A percentile compares a stretch with the other conserved stretches of the same genome.
Evolutionary conservation across 2,329 filamentous ascomycete species (phyloP).

Genomic region (Colletotrichum aenigma): DNA sequence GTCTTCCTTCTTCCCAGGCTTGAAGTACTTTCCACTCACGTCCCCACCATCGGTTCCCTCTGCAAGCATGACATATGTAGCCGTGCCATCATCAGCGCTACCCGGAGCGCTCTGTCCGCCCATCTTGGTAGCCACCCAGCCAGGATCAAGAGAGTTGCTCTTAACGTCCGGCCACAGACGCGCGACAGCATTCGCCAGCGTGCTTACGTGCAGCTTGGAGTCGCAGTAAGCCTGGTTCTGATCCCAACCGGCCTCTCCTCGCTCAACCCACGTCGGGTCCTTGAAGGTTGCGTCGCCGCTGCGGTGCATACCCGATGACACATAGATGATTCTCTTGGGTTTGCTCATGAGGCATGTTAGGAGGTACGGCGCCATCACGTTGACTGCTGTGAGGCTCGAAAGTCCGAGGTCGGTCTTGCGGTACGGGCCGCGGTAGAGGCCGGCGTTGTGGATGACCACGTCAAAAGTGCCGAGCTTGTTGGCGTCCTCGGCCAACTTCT

Average conservation of each 20-base stretch:
- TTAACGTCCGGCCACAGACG: constrained; percentile 44
- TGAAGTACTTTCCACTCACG: constrained; percentile 43
- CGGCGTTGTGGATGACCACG: constrained; percentile 63
- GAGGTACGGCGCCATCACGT: constrained; percentile 62
- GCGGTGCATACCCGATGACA: constrained; percentile 55
- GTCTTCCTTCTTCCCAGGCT: constrained; percentile 29
- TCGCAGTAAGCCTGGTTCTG: constrained; percentile 48
- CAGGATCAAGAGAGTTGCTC: constrained; percentile 54
- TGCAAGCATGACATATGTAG: constrained; percentile 51
- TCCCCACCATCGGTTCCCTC: constrained; percentile 37
- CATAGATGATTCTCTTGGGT: constrained; percentile 53
- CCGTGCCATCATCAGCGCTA: constrained; percentile 48
- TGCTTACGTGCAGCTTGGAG: constrained; percentile 59
- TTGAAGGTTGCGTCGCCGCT: constrained; percentile 49
- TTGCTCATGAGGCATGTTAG: constrained; percentile 53
- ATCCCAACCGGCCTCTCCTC: constrained; percentile 39
- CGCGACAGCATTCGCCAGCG: constrained; percentile 60
- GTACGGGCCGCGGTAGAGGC: constrained; percentile 43
- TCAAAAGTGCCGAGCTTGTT: constrained; percentile 57
- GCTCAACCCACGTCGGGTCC: constrained; percentile 29
- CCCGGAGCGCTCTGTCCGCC: constrained; percentile 52
- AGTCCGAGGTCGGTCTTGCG: constrained; percentile 37
- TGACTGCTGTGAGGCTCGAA: constrained; percentile 57
- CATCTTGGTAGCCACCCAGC: constrained; percentile 61
- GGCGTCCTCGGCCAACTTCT: constrained; percentile 53